Base-by-base conservation (phyloP, 345 rosid genomes). In the Passiflora organensis region DNA sequence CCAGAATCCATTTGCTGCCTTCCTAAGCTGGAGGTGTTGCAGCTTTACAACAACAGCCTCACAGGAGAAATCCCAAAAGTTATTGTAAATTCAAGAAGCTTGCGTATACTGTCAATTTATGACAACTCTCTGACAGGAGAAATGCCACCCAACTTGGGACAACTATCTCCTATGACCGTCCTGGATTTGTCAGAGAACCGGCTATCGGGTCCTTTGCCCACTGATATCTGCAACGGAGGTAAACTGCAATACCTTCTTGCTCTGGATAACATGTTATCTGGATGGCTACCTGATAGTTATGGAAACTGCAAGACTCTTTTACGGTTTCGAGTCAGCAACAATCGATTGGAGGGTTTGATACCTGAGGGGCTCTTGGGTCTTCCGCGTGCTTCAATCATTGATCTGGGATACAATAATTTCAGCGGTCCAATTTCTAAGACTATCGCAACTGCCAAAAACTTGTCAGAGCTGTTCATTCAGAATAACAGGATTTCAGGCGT, bases 11-110 rank as follows among this genome's bases (percentile, higher is more conserved):
- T 91, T 22, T 81, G 85, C 59, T 76, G 78, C 65, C 93, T 91
- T 51, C 96, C 95, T 0, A 68, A 62, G 67, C 96, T 91, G 25
- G 66, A 64, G 69, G 86, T 68, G 53, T 62, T 91, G 69, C 98
- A 91, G 74, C 59, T 85, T 56, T 91, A 91, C 82, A 91, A 91
- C 81, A 91, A 91, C 80, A 85, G 93, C 66, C 87, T 91, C 49
- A 58, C 78, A 0, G 96, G 98, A 56, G 84, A 79, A 76, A 84
- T 91, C 69, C 93, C 98, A 8, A 70, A 60, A 53, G 70, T 52
- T 36, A 66, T 91, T 55, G 90, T 71, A 53, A 71, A 76, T 51
- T 87, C 96, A 52, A 83, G 69, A 52, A 76, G 82, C 48, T 58
- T 91, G 71, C 38, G 74, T 52, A 70, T 83, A 8, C 56, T 91